Conservation (phyloP, 2,329 filamentous ascomycete genomes). For the Didymella arachidicola region DNA sequence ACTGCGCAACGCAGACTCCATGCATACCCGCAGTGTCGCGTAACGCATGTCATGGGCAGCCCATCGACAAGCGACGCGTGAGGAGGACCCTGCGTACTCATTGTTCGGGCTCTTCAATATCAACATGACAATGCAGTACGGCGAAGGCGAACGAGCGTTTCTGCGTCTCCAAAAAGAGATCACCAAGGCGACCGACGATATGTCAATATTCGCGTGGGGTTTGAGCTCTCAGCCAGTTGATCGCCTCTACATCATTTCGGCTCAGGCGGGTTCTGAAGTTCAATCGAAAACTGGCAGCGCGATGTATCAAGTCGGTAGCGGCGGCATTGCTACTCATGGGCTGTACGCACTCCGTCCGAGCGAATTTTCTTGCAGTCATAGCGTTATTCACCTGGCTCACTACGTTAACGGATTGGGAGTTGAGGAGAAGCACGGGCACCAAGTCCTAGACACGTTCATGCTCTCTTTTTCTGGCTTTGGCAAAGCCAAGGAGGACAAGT, state of each 20-base stretch:
- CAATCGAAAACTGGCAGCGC: background rate
- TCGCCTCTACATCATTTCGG: too few species aligned
- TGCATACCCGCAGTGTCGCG: conserved; percentile 7
- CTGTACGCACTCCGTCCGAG: background rate
- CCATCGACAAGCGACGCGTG: conserved; percentile 17
- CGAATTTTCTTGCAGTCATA: background rate
- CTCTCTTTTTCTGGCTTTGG: background rate
- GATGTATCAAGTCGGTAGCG: too few species aligned
- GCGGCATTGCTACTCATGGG: background rate
- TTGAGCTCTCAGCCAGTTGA: background rate
- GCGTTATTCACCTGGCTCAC: background rate
- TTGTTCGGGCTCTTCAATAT: background rate
- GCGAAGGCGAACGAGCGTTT: background rate
- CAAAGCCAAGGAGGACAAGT: background rate
- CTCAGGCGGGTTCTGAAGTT: background rate
- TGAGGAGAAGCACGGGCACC: background rate
- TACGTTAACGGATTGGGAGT: background rate
- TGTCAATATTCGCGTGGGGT: background rate
- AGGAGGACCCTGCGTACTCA: background rate
- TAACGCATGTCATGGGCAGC: conserved; percentile 27
- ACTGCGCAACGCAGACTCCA: background rate
- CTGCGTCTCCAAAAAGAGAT: background rate
- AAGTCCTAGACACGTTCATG: background rate
- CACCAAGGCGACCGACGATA: background rate
- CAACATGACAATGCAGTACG: background rate